Percentiles rank a stretch among this genome's conserved stretches.
phyloP scores from a whole-genome alignment of 768 basidiomycete species.

The Tulasnella sp. region DNA sequence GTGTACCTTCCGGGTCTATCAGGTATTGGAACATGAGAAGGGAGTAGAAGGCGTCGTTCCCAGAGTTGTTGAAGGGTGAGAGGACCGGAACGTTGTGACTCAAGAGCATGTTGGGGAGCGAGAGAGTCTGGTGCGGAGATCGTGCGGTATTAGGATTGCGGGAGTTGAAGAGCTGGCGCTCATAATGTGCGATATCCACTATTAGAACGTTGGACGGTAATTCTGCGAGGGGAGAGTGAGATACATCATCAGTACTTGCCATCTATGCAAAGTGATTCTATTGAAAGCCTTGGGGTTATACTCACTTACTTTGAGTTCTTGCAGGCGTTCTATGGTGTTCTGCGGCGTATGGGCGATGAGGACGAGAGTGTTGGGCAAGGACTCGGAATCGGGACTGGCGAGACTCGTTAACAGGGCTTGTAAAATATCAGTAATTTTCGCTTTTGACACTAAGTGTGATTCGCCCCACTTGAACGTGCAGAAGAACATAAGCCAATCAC shows the following conservation, averaged over 20 bases:
- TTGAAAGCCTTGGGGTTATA: too few species aligned
- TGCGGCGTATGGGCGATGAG: slow-evolving; percentile 54
- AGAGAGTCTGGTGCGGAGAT: slow-evolving; percentile 32
- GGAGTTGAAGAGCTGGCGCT: slow-evolving; percentile 45
- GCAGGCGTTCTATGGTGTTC: slow-evolving; percentile 49
- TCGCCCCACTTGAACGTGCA: slow-evolving; percentile 53
- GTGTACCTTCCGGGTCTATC: slow-evolving; percentile 38
- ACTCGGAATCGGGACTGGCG: slow-evolving; percentile 67
- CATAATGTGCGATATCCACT: slow-evolving; percentile 54
- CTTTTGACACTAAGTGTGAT: slow-evolving; percentile 55
- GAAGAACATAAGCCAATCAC: not conserved
- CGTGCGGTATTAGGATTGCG: slow-evolving; percentile 1
- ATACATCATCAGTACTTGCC: not conserved
- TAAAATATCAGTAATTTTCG: slow-evolving; percentile 59
- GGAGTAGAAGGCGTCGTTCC: slow-evolving; percentile 65
- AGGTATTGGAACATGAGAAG: slow-evolving; percentile 62
- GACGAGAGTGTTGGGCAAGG: slow-evolving; percentile 54
- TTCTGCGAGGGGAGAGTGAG: slow-evolving; percentile 36
- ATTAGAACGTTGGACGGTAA: slow-evolving; percentile 62
- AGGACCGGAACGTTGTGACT: slow-evolving; percentile 40
- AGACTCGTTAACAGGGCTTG: slow-evolving; percentile 64
- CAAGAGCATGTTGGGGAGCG: slow-evolving; percentile 50
- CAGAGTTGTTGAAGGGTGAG: slow-evolving; percentile 51
- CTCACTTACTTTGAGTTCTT: slow-evolving; percentile 76
- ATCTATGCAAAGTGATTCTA: not conserved